phyloP scores from a whole-genome alignment of 177 flowering plant genomes.

The Tripterygium wilfordii region DNA sequence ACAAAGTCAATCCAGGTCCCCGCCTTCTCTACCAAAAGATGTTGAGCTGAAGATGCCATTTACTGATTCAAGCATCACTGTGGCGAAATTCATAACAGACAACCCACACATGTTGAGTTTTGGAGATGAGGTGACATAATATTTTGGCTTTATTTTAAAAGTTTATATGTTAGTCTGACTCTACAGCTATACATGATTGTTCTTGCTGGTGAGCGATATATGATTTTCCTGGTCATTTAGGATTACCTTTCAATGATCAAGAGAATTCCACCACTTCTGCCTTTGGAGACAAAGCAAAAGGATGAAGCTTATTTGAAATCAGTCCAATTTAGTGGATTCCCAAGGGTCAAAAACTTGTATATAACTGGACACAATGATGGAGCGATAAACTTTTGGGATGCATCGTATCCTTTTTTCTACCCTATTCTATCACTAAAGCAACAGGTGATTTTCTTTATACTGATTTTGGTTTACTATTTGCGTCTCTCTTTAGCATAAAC shows the following conservation, averaged over 20 bases:
- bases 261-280: slow-evolving; percentile 46
- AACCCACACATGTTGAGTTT: slow-evolving; percentile 17
- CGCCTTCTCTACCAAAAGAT: slow-evolving; percentile 76
- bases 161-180: no score
- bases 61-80: slow-evolving; percentile 58
- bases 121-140: slow-evolving; percentile 47
- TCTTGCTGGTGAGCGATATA: slow-evolving; percentile 1
- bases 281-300: slow-evolving; percentile 41
- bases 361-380: slow-evolving; percentile 88
- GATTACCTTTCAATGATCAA: slow-evolving; percentile 37
- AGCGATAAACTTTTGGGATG: slow-evolving; percentile 80
- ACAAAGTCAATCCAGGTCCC: slow-evolving; percentile 58
- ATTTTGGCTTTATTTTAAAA: background rate
- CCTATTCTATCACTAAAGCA: slow-evolving; percentile 61
- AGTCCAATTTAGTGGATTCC: slow-evolving; percentile 40
- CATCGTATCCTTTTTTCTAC: slow-evolving; percentile 49
- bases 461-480: no score
- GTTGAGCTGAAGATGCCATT: slow-evolving; percentile 59
- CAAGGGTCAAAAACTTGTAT: slow-evolving; percentile 57
- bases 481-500: no score
- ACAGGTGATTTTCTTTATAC: slow-evolving; percentile 41
- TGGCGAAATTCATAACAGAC: slow-evolving; percentile 47
- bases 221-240: slow-evolving; percentile 28
- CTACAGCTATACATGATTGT: background rate
- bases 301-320: slow-evolving; percentile 32